phyloP scores from a whole-genome alignment of 306 rosid species.

The Leucaena leucocephala region DNA sequence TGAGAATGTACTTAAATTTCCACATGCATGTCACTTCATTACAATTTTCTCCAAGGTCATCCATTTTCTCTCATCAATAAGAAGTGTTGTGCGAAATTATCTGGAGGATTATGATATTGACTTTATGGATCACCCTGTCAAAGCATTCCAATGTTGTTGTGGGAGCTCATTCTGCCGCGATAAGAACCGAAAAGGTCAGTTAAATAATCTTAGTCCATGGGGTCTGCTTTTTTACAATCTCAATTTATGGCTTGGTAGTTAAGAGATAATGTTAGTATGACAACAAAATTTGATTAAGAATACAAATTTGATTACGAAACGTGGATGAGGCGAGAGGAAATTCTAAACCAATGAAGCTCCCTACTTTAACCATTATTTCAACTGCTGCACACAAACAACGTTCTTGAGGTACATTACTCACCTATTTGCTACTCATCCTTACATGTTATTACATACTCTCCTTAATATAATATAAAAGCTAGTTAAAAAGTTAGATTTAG shows the following conservation, averaged over 20 bases:
- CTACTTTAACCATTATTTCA: background rate
- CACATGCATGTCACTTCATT: background rate
- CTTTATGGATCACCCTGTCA: conserved; percentile 76
- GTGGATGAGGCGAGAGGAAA: background rate
- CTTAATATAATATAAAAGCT: too few relatives aligned
- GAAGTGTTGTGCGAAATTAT: conserved; percentile 22
- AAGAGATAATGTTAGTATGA: background rate
- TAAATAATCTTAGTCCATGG: background rate
- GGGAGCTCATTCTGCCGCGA: conserved; percentile 72
- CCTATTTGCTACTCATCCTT: background rate
- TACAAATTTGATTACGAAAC: background rate
- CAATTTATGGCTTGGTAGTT: background rate
- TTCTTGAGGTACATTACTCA: background rate
- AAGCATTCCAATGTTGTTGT: conserved; percentile 79
- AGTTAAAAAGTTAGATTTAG: too few relatives aligned
- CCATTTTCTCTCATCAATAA: conserved; percentile 19
- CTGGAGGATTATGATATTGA: conserved; percentile 88
- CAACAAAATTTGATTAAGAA: background rate
- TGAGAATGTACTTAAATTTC: background rate
- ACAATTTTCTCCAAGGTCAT: background rate
- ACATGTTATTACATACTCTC: background rate
- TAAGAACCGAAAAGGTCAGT: conserved; percentile 55
- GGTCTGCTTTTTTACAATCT: background rate
- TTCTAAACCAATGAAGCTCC: background rate
- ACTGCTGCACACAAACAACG: background rate